These are phyloP conservation scores for Piper longum DNA, from an alignment of 164 flowering plant species.

Conservation along the genomic window DNA sequence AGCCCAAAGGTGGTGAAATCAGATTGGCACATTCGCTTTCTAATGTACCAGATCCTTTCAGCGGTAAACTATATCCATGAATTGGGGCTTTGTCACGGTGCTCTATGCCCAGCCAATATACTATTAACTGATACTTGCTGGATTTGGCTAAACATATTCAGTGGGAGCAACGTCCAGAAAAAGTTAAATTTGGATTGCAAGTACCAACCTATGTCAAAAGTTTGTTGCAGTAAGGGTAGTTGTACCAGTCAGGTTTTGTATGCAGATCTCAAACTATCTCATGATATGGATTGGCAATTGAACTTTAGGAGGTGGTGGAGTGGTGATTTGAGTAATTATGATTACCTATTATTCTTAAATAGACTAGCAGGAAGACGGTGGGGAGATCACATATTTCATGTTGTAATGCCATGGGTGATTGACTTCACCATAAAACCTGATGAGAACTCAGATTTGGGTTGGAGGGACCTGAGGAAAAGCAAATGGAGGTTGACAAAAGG, in stretches of 20 bases:
- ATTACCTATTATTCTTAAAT: conserved; percentile 74
- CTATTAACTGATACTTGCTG: conserved; percentile 55
- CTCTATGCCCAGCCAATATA: conserved; percentile 52
- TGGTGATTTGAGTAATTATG: conserved; percentile 88
- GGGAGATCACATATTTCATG: conserved; percentile 86
- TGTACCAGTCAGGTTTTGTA: conserved; percentile 49
- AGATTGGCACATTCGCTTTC: conserved; percentile 61
- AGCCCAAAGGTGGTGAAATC: conserved; percentile 60
- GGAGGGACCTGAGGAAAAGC: conserved; percentile 86
- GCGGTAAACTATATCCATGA: conserved; percentile 62
- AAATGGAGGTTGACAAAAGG: conserved; percentile 99
- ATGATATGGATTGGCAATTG: conserved; percentile 48
- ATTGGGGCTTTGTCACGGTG: conserved; percentile 63
- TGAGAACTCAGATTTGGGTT: conserved; percentile 54
- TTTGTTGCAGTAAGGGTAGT: conserved; percentile 24
- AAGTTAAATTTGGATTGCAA: conserved; percentile 6
- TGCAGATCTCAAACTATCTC: conserved; percentile 52
- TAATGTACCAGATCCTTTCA: conserved; percentile 76
- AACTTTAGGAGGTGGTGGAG: conserved; percentile 72
- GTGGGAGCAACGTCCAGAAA: conserved; percentile 15
- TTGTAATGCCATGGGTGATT: conserved; percentile 97
- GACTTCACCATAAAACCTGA: conserved; percentile 82
- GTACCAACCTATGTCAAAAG: conserved; percentile 12
- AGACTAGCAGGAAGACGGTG: conserved; percentile 93
- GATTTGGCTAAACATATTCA: conserved; percentile 49